phyloP scores from a whole-genome alignment of 176 grass and related monocot species.

The Pontederia crassipes region DNA sequence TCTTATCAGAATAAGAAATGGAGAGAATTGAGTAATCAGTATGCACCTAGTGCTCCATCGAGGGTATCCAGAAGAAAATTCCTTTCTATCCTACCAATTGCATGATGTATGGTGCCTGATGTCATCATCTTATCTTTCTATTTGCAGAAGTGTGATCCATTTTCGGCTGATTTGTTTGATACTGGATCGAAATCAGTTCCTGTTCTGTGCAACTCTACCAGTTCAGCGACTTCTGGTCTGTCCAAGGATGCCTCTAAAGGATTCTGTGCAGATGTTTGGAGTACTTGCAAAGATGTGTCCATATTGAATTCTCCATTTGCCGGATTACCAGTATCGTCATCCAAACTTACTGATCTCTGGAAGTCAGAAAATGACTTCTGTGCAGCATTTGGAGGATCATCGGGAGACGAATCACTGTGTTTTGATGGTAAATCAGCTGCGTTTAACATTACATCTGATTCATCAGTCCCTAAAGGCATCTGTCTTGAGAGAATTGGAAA shows the following conservation, averaged over 20 bases:
- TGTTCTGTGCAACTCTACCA: slow-evolving; percentile 44
- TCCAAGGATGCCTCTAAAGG: slow-evolving; percentile 47
- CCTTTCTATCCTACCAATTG: neutral
- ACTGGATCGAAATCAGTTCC: slow-evolving; percentile 41
- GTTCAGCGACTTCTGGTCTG: slow-evolving; percentile 28
- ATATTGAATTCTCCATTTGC: slow-evolving; percentile 73
- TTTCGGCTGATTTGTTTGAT: slow-evolving; percentile 53
- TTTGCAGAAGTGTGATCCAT: slow-evolving; percentile 70
- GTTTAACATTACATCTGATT: slow-evolving; percentile 48
- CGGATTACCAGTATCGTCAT: slow-evolving; percentile 30
- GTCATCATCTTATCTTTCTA: no score
- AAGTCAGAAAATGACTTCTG: slow-evolving; percentile 68
- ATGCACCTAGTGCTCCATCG: no score
- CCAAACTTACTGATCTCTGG: slow-evolving; percentile 68
- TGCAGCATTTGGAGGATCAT: slow-evolving; percentile 52
- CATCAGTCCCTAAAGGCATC: slow-evolving; percentile 54
- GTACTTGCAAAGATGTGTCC: slow-evolving; percentile 53
- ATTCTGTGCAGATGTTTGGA: slow-evolving; percentile 61
- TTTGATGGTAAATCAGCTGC: slow-evolving; percentile 59
- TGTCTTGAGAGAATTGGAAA: slow-evolving; percentile 84
- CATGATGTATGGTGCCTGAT: no score
- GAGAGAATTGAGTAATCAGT: no score
- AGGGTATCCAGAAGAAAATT: no score
- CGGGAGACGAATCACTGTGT: slow-evolving; percentile 38
- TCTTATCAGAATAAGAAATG: no score